Evolutionary conservation across 768 basidiomycete species (phyloP).

Genomic region (Rhodotorula diobovata): DNA sequence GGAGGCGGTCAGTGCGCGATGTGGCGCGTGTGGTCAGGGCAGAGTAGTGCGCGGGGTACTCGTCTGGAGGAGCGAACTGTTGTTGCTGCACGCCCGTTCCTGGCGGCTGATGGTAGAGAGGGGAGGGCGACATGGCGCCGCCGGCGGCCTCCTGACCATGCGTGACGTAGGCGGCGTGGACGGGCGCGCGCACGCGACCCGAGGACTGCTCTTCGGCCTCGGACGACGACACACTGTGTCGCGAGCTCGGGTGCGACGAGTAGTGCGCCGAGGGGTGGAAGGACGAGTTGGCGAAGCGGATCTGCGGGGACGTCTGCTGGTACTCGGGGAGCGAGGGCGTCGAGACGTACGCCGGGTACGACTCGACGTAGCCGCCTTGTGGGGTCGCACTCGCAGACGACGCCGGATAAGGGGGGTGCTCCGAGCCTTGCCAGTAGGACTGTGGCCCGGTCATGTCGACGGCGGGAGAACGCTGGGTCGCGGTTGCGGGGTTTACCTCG

Average conservation of each 20-base stretch:
- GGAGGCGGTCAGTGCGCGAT: background rate
- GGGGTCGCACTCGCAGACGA: background rate
- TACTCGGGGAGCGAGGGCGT: background rate
- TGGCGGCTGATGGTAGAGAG: background rate
- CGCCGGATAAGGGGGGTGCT: background rate
- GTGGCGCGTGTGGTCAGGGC: background rate
- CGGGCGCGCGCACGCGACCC: background rate
- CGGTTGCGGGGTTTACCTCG: too few species aligned
- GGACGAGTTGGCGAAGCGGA: background rate
- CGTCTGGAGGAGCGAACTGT: too few species aligned
- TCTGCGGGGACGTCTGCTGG: background rate
- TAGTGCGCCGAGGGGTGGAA: background rate
- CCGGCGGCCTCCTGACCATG: background rate
- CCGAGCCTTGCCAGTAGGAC: background rate
- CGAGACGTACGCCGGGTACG: constrained; percentile 5
- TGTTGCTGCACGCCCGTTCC: background rate
- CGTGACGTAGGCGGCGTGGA: background rate
- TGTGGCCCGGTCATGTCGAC: background rate
- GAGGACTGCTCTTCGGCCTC: background rate
- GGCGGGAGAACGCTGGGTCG: too few species aligned
- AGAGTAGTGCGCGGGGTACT: background rate
- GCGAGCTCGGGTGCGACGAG: background rate
- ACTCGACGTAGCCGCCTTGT: background rate
- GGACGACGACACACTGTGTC: background rate
- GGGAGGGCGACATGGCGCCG: constrained; percentile 5